A percentile compares a stretch with the other conserved stretches of the same genome.
Conservation (phyloP, 495 filamentous ascomycete species). For the Aspergillus bridgeri region DNA sequence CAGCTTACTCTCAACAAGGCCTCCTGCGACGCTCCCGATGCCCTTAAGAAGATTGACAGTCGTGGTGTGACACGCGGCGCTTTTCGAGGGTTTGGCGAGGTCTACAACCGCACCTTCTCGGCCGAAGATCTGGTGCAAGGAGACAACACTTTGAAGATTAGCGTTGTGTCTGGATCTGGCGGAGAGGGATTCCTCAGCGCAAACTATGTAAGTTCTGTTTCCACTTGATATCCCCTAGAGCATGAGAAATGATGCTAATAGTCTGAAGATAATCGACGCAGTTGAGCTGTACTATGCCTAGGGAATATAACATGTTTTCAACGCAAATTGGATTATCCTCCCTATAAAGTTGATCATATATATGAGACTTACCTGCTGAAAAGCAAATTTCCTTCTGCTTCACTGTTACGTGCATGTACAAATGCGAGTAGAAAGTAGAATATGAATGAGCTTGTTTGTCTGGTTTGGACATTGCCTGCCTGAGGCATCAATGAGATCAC, state of each 20-base stretch:
- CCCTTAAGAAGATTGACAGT: background rate
- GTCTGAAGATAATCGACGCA: background rate
- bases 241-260: background rate
- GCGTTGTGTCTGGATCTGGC: background rate
- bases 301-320: background rate
- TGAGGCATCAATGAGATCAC: too few relatives aligned
- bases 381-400: too few relatives aligned
- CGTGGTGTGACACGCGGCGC: background rate
- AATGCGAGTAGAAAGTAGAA: too few relatives aligned
- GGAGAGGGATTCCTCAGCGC: background rate
- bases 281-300: background rate
- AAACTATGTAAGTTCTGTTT: background rate
- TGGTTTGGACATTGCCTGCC: too few relatives aligned
- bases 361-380: too few relatives aligned
- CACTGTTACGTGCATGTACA: too few relatives aligned
- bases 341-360: too few relatives aligned
- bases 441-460: too few relatives aligned
- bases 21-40: background rate
- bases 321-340: too few relatives aligned
- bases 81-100: background rate
- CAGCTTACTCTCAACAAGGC: background rate
- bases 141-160: background rate
- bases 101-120: background rate
- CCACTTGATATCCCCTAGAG: too few relatives aligned
- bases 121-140: background rate